These are phyloP conservation scores for Trapa incisa DNA, from an alignment of 345 rosid species.

Conservation along the genomic window DNA sequence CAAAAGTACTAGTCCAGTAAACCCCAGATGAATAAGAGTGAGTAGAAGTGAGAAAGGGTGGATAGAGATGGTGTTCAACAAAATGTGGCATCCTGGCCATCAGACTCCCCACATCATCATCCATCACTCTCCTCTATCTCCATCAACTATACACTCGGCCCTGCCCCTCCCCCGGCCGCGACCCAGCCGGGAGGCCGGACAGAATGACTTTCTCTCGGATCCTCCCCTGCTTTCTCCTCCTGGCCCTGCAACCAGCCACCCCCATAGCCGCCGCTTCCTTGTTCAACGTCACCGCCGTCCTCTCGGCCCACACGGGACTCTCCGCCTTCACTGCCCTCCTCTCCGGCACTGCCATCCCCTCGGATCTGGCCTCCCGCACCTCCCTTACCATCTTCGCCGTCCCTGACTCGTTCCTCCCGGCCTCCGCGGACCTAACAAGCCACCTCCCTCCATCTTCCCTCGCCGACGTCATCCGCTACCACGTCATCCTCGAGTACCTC, in stretches of 20 bases:
- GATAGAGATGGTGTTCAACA: too few species aligned
- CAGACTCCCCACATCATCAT: too few species aligned
- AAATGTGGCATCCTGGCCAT: too few species aligned
- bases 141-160: too few species aligned
- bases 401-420: slow-evolving; percentile 44
- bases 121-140: too few species aligned
- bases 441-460: slow-evolving; percentile 49
- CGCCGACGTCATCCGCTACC: slow-evolving; percentile 83
- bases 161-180: too few species aligned
- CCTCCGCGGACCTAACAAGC: slow-evolving; percentile 45
- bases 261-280: slow-evolving; percentile 11
- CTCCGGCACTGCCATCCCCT: slow-evolving; percentile 35
- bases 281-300: slow-evolving; percentile 39
- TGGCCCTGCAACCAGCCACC: slow-evolving; percentile 17
- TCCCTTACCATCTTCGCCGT: slow-evolving; percentile 76
- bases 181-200: too few species aligned
- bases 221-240: slow-evolving; percentile 31
- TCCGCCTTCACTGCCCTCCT: slow-evolving; percentile 31
- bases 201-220: not conserved
- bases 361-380: slow-evolving; percentile 47
- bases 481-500: slow-evolving; percentile 67
- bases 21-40: too few species aligned
- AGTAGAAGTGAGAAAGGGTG: too few species aligned
- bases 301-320: slow-evolving; percentile 15
- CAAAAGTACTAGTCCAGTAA: too few species aligned